Base-by-base conservation (phyloP, 495 filamentous ascomycete species). In the Hypoxylon intermedium region DNA sequence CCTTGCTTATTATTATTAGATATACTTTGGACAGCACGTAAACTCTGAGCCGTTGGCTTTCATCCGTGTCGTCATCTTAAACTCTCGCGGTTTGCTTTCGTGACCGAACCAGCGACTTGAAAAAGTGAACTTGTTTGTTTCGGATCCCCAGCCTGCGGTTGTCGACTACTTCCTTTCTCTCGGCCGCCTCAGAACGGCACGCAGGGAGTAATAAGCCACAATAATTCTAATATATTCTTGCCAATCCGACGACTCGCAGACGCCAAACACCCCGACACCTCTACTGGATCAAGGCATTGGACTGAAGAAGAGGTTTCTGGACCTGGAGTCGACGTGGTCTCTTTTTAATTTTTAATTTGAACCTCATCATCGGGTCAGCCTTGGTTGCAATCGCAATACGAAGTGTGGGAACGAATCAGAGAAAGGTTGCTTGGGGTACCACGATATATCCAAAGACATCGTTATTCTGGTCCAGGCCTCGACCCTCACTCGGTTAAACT, bases 1-100 rank as follows among this genome's bases (percentile, higher is more conserved):
- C 42, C 23, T 65, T 57, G 40, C 46, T 54, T 59, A 55, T 55
- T 65, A 55, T 55, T 65, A n/a, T 30, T 51, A 60, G 45, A 56
- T 28, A 62, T 40, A 62, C 59, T 60, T 65, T 18, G 45, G 60
- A 56, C 56, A 52, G 55, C 60, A 65, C 62, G 56, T 65, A 65
- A 65, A 59, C 51, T 46, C 34, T 24, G 37, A 40, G 15, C 31
- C 19, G 44, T 59, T 52, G 51, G 40, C 33, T 48, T 46, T 51
- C 11, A 26, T 65, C 47, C 23, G 44, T 60, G 61, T 59, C 62
- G 55, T 65, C 62, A 60, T 60, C 56, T 53, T 43, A 44, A 65
- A 65, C 56, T 60, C 26, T 65, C 50, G 33, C n/a, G 20, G 16
- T 53, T 65, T 57, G 47, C 45, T 48, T 60, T 52, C 45, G 44